Percentiles rank a stretch among this genome's conserved stretches.
These are phyloP conservation scores for Chionographis japonica DNA, from an alignment of 106 monocot species.

Conservation along the genomic window DNA sequence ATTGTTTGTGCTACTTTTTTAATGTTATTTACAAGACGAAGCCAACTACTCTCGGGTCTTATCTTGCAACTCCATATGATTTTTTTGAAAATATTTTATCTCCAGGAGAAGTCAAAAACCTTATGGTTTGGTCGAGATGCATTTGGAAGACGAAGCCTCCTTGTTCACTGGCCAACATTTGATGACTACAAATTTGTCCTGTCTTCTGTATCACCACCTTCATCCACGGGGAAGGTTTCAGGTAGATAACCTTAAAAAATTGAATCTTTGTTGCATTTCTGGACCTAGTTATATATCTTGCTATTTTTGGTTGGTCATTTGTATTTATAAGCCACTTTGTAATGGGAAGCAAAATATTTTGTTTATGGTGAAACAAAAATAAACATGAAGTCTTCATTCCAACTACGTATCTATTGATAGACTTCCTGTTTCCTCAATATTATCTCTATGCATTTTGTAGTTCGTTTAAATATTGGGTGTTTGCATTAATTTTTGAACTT, in stretches of 20 bases:
- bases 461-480: too few relatives aligned
- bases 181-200: slow-evolving; percentile 64
- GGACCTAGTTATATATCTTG: too few relatives aligned
- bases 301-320: too few relatives aligned
- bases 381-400: too few relatives aligned
- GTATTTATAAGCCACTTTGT: too few relatives aligned
- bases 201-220: slow-evolving; percentile 69
- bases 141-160: slow-evolving; percentile 89
- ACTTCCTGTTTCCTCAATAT: too few relatives aligned
- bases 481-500: too few relatives aligned
- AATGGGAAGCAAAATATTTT: too few relatives aligned
- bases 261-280: too few relatives aligned
- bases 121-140: slow-evolving; percentile 95
- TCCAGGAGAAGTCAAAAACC: slow-evolving; percentile 62
- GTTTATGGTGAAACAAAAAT: too few relatives aligned
- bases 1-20: background rate
- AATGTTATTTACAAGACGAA: background rate
- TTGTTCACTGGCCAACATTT: slow-evolving; percentile 80
- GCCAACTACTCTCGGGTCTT: background rate
- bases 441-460: too few relatives aligned
- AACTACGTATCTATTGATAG: too few relatives aligned
- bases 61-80: background rate
- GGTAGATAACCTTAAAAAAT: slow-evolving; percentile 21
- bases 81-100: slow-evolving; percentile 1
- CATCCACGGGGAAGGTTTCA: slow-evolving; percentile 15